phyloP scores from a whole-genome alignment of 2,329 filamentous ascomycete genomes.

The Microcyclospora pomicola region DNA sequence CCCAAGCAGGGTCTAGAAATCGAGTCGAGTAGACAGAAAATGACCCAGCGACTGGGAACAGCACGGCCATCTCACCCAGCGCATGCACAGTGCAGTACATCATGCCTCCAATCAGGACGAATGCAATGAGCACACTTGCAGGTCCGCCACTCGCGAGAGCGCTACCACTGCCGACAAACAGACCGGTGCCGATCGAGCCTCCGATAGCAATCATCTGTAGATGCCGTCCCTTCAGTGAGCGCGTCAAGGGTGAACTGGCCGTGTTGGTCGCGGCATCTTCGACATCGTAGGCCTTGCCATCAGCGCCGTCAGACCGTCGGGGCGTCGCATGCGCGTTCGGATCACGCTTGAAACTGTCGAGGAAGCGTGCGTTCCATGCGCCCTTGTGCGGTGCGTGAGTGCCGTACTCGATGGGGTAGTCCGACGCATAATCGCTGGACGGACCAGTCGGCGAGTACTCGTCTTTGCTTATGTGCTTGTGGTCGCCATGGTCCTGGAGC shows the following conservation, averaged over 20 bases:
- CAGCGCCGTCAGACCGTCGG: constrained; percentile 28
- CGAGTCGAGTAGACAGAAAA: constrained; percentile 86
- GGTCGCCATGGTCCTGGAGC: too few relatives aligned
- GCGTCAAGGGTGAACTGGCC: constrained; percentile 58
- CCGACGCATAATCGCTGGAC: constrained; percentile 1
- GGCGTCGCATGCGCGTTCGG: constrained; percentile 40
- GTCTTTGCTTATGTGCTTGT: too few relatives aligned
- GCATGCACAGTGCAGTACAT: constrained; percentile 85
- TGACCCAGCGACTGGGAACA: constrained; percentile 81
- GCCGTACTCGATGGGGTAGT: constrained; percentile 15
- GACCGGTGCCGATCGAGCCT: constrained; percentile 58
- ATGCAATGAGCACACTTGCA: constrained; percentile 65
- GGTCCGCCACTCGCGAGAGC: constrained; percentile 58
- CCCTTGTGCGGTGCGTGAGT: constrained; percentile 8
- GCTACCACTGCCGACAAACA: constrained; percentile 30
- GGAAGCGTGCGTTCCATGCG: constrained; percentile 24
- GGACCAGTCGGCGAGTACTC: constrained; percentile 5
- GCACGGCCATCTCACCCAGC: constrained; percentile 77
- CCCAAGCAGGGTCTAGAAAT: constrained; percentile 68
- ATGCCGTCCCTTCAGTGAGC: constrained; percentile 62
- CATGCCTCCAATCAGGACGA: constrained; percentile 48
- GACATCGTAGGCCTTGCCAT: constrained; percentile 47
- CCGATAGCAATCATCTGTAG: constrained; percentile 96
- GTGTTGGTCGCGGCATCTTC: constrained; percentile 49
- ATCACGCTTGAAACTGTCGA: constrained; percentile 53